Conservation (phyloP, 495 filamentous ascomycete species). For the Elasticomyces elasticus region DNA sequence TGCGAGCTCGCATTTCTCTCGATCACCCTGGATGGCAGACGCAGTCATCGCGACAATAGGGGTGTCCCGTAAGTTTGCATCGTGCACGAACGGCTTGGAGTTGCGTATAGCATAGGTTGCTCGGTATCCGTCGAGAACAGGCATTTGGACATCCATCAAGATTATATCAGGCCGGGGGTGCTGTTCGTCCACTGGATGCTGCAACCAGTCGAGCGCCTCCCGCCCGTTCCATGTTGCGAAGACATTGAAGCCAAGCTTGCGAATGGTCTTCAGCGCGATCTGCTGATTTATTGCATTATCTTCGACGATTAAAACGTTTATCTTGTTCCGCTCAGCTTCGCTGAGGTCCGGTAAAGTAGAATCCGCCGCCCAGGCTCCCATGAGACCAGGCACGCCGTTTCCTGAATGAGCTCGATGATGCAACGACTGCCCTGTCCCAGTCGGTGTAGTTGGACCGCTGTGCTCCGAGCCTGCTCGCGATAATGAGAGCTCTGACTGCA, state of each 20-base stretch:
- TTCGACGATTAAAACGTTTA: conserved; percentile 64
- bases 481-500: conserved; percentile 53
- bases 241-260: conserved; percentile 64
- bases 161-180: conserved; percentile 60
- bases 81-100: conserved; percentile 45
- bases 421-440: conserved; percentile 23
- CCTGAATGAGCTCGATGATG: conserved; percentile 29
- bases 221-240: conserved; percentile 64
- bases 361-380: background rate
- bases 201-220: conserved; percentile 60
- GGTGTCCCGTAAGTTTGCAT: conserved; percentile 41
- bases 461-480: conserved; percentile 48
- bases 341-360: conserved; percentile 25
- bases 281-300: conserved; percentile 63
- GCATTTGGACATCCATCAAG: conserved; percentile 80
- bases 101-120: conserved; percentile 63
- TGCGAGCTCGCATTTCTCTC: conserved; percentile 62
- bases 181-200: conserved; percentile 23
- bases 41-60: conserved; percentile 79
- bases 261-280: conserved; percentile 63
- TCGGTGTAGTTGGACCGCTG: conserved; percentile 29
- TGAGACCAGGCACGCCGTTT: background rate
- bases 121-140: conserved; percentile 67
- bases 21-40: conserved; percentile 69
- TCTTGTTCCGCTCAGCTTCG: conserved; percentile 40